Evolutionary conservation across 768 basidiomycete genomes (phyloP), one percentile per base, ranked within the genome.

Genomic region (Brasilioporus rufonigricans): DNA sequence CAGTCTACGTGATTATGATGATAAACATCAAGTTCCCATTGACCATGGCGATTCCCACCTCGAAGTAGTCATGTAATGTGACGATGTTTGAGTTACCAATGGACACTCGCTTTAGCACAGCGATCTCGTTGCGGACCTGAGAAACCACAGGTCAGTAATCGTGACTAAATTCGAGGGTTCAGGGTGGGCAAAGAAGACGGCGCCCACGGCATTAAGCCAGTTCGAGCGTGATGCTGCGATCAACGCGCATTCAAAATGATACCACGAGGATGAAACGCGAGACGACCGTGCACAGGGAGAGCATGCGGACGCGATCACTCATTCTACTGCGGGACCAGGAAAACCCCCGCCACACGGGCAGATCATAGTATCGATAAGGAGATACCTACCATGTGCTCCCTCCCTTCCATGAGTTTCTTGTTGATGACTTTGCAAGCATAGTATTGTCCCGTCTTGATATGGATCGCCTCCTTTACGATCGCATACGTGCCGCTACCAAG

Each of bases 381-480:
- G 8, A 29, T 35, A 67, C 84, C 62, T 21, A 94, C 96, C 96
- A 99, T 98, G 70, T 95, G 86, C 74, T 98, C 96, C 59, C 96
- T 80, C 5, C 96, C 96, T 69, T 96, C 91, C 94, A 97, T 97
- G 55, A 97, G 84, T 67, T 95, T 93, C 81, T 98, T 98, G 85
- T 96, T 98, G 76, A 98, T 94, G 65, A 98, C 97, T 74, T 99
- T 99, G 83, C 95, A 98, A 21, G 96, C 97, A 78, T 89, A 98
- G 75, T 95, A 96, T 71, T 97, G 83, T 21, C 85, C 85, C 1
- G 93, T 93, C 76, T 89, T 86, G 76, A 96, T 87, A 66, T 96
- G 93, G 24, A 95, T 90, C 43, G 94, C 94, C 76, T 97, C 93
- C 74, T 93, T 93, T 45, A 93, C 92, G 70, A 94, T 92, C 56